These are phyloP conservation scores for Chaetomiaceae sp. DNA, from an alignment of 2,329 filamentous ascomycete genomes.

Conservation along the genomic window DNA sequence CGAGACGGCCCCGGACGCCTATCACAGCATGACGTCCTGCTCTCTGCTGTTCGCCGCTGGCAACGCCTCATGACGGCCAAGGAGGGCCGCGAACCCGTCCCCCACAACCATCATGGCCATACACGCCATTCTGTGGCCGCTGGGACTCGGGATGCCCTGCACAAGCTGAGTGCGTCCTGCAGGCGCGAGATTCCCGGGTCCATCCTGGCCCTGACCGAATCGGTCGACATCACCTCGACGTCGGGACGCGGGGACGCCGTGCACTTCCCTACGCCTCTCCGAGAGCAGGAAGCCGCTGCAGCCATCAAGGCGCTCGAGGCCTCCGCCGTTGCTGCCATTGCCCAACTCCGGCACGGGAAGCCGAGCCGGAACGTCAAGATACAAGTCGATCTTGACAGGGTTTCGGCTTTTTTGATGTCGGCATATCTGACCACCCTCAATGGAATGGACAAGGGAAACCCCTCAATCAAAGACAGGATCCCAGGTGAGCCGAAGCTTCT, in stretches of 20 bases:
- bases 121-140: constrained; percentile 30
- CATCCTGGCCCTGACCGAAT: constrained; percentile 27
- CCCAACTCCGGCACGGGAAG: constrained; percentile 47
- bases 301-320: constrained; percentile 57
- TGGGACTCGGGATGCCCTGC: constrained; percentile 30
- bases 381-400: constrained; percentile 47
- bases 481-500: constrained; percentile 22
- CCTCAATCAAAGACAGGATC: constrained; percentile 41
- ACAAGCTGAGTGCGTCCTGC: constrained; percentile 26
- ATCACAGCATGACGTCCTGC: constrained; percentile 11
- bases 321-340: constrained; percentile 54
- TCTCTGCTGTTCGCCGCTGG: constrained; percentile 17
- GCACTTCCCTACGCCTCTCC: constrained; percentile 38
- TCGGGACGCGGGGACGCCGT: constrained; percentile 30
- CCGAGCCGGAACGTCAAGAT: constrained; percentile 37
- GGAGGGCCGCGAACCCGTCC: background rate
- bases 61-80: constrained; percentile 5
- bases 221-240: constrained; percentile 30
- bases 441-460: constrained; percentile 45
- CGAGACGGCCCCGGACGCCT: background rate
- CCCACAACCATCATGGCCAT: background rate
- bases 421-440: constrained; percentile 53
- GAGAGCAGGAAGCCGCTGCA: constrained; percentile 36
- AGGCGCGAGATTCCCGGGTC: constrained; percentile 31
- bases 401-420: constrained; percentile 53